Evolutionary conservation across 495 filamentous ascomycete genomes (phyloP).

Genomic region (Diplogelasinospora grovesii): DNA sequence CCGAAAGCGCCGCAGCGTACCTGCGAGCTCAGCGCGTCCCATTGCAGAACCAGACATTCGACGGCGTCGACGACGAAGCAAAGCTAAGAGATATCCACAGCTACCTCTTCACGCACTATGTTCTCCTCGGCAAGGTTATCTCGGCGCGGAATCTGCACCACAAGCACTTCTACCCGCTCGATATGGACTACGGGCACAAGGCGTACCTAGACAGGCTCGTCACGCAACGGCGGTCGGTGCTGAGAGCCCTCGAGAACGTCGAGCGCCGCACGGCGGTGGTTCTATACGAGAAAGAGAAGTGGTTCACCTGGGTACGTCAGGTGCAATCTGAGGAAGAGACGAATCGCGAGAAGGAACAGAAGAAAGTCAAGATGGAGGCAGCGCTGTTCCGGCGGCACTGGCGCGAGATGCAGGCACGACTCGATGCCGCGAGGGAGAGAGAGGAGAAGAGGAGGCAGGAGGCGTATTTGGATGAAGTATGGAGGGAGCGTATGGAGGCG

Average conservation of each 20-base stretch:
- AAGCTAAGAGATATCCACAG: slow-evolving; percentile 36
- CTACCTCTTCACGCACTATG: slow-evolving; percentile 36
- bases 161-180: slow-evolving; percentile 44
- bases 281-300: slow-evolving; percentile 41
- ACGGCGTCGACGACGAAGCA: slow-evolving; percentile 28
- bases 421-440: slow-evolving; percentile 26
- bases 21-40: slow-evolving; percentile 25
- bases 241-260: slow-evolving; percentile 39
- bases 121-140: slow-evolving; percentile 44
- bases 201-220: slow-evolving; percentile 41
- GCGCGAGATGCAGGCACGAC: slow-evolving; percentile 32
- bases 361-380: slow-evolving; percentile 45
- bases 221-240: slow-evolving; percentile 31
- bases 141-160: slow-evolving; percentile 47
- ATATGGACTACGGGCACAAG: slow-evolving; percentile 39
- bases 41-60: slow-evolving; percentile 38
- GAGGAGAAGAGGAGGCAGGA: slow-evolving; percentile 40
- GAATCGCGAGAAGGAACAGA: slow-evolving; percentile 44
- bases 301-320: slow-evolving; percentile 43
- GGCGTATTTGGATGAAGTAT: slow-evolving; percentile 39
- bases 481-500: slow-evolving; percentile 32
- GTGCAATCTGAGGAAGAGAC: slow-evolving; percentile 41
- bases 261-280: slow-evolving; percentile 41
- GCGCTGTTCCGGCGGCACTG: slow-evolving; percentile 43
- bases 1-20: slow-evolving; percentile 28